Evolutionary conservation across 1,284 basidiomycete genomes (phyloP).

Genomic region (Entoloma clypeatum): DNA sequence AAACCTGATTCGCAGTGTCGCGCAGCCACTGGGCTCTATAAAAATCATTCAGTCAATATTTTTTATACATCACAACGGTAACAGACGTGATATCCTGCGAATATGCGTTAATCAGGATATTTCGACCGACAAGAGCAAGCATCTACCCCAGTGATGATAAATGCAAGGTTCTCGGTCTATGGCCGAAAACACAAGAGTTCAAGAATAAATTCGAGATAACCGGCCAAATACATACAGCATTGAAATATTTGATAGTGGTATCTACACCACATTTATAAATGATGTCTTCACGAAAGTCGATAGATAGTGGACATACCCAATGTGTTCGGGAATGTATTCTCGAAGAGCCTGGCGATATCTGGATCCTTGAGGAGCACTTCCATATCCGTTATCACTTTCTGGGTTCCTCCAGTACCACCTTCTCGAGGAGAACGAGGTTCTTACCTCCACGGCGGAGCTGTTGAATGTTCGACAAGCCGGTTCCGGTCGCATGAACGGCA

Average conservation of each 20-base stretch:
- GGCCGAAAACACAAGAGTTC: neutral
- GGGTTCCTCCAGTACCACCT: constrained; percentile 3
- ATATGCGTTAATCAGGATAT: constrained; percentile 8
- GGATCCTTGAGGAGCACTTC: constrained; percentile 66
- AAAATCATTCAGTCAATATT: constrained; percentile 8
- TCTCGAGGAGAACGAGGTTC: constrained; percentile 1
- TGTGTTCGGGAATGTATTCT: constrained; percentile 76
- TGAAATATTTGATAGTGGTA: constrained; percentile 73
- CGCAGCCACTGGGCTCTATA: constrained; percentile 66
- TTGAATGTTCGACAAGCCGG: constrained; percentile 70
- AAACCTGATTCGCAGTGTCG: constrained; percentile 72
- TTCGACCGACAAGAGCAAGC: neutral
- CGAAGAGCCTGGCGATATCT: constrained; percentile 69
- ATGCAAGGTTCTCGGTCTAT: constrained; percentile 62
- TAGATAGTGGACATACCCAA: constrained; percentile 44
- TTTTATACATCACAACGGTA: constrained; percentile 9
- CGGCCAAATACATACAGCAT: constrained; percentile 35
- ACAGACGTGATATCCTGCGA: constrained; percentile 64
- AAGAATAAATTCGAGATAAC: neutral
- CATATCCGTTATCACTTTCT: constrained; percentile 71
- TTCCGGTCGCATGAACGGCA: constrained; percentile 69
- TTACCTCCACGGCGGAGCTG: constrained; percentile 66
- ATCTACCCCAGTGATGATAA: constrained; percentile 69
- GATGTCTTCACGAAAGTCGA: neutral
- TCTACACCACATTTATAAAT: constrained; percentile 36